Evolutionary conservation across 306 rosid genomes (phyloP), one percentile per base, ranked within the genome.

Genomic region (Prunus mira): DNA sequence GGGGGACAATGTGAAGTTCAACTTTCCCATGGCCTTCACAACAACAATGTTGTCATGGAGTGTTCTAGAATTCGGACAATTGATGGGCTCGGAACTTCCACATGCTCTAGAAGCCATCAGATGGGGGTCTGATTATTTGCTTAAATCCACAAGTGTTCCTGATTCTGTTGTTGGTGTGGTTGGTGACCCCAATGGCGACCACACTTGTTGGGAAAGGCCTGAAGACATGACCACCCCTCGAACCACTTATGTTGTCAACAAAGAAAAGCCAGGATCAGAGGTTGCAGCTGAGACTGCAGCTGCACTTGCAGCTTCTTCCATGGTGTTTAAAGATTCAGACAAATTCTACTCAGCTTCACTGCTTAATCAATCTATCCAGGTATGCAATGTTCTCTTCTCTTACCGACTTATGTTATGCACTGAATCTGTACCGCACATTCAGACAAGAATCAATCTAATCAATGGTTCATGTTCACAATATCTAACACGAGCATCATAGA

Each of bases 41-140:
- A 60, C 65, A 60, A 60, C 65, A 60, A 60, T 60, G 65, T 60
- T 60, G 65, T 60, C 65, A 7, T 60, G 65, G 38, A 60, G 65
- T 32, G 65, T 60, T 25, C 65, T 60, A 24, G 65, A 60, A 17
- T 60, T 60, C 17, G 38, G 65, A 60, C 8, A 60, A 25, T 25
- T 14, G 15, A 25, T 60, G 65, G 65, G 65, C 19, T 5, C 65
- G 8, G 65, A 60, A n/a, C 38, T 60, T 25, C 38, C 65, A 24
- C n/a, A 12, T 60, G 65, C 38, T 25, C 25, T 60, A 19, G 65
- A 60, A 24, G 65, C 65, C 25, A 60, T 60, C 25, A 25, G 65
- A 60, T 25, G 65, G 65, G 65, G 65, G 18, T 24, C 65, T 9
- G 65, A 60, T 14, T 60, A 10, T 25, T 25, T 60, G 38, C 17